These are phyloP conservation scores for Corymbia maculata DNA, from an alignment of 345 rosid genomes.

Conservation along the genomic window DNA sequence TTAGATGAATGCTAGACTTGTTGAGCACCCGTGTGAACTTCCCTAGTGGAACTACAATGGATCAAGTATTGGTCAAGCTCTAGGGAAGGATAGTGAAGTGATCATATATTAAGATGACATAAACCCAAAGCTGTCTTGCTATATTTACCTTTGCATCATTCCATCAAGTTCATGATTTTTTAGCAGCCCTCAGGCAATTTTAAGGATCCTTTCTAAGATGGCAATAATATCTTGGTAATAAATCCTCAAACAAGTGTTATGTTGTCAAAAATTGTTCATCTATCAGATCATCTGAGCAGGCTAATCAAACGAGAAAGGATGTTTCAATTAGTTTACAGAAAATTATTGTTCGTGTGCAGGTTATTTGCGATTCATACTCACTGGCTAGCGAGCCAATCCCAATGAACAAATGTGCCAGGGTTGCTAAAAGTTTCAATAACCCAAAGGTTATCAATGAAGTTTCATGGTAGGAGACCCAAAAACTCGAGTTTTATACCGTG, in stretches of 20 bases:
- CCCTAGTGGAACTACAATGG: background rate
- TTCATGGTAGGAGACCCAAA: slow-evolving; percentile 40
- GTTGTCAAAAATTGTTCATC: background rate
- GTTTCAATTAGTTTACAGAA: background rate
- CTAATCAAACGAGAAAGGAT: background rate
- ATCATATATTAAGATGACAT: no score
- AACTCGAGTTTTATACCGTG: background rate
- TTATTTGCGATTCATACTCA: slow-evolving; percentile 64
- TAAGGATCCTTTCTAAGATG: slow-evolving; percentile 54
- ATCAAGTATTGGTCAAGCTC: accelerated
- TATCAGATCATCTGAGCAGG: background rate
- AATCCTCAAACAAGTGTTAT: background rate
- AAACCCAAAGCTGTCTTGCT: no score
- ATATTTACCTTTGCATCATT: slow-evolving; percentile 6
- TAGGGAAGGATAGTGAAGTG: accelerated
- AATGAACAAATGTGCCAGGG: slow-evolving; percentile 74
- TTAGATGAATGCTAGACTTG: background rate
- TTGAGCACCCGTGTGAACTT: accelerated
- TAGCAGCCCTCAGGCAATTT: no score
- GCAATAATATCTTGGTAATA: slow-evolving; percentile 80
- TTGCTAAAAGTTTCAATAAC: slow-evolving; percentile 65
- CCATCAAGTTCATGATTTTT: no score
- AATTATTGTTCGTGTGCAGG: slow-evolving; percentile 23
- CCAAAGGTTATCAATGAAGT: slow-evolving; percentile 49
- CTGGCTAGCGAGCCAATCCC: slow-evolving; percentile 90